Conservation (phyloP, 2,329 filamentous ascomycete species). For the Niveomyces coronatus region DNA sequence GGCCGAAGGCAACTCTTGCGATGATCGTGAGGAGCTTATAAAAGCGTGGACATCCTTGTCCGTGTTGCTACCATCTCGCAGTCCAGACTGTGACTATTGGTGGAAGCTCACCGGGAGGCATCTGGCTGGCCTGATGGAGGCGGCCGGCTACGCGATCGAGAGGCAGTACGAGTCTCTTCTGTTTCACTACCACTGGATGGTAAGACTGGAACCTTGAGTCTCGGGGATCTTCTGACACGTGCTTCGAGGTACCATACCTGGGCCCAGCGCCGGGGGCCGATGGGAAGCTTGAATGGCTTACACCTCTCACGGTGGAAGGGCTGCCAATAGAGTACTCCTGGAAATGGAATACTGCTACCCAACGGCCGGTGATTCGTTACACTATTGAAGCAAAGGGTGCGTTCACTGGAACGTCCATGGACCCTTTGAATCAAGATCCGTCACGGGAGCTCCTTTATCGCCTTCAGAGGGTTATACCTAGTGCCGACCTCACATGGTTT, state of each 20-base stretch:
- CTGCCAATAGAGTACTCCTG: constrained; percentile 10
- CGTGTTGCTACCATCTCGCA: background rate
- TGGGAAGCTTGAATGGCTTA: constrained; percentile 2
- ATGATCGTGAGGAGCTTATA: too few species aligned
- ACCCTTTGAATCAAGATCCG: constrained; percentile 4
- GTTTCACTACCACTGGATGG: constrained; percentile 10
- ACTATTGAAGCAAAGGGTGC: constrained; percentile 2
- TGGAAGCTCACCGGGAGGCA: background rate
- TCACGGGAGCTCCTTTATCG: background rate
- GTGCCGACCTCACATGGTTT: background rate
- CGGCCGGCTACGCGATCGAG: background rate
- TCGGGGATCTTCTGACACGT: background rate
- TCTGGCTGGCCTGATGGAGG: background rate
- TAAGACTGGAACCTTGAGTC: background rate
- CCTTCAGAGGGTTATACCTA: background rate
- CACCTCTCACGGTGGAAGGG: background rate
- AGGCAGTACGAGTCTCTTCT: background rate
- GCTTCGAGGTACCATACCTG: constrained; percentile 3
- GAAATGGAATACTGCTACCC: constrained; percentile 9
- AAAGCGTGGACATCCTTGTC: too few species aligned
- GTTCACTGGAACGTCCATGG: background rate
- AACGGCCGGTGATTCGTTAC: constrained; percentile 7
- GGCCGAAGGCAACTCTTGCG: too few species aligned
- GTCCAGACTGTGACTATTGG: background rate
- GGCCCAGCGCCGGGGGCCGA: background rate